Base-by-base conservation (phyloP, 441 rosid genomes). In the Adansonia gregorii region DNA sequence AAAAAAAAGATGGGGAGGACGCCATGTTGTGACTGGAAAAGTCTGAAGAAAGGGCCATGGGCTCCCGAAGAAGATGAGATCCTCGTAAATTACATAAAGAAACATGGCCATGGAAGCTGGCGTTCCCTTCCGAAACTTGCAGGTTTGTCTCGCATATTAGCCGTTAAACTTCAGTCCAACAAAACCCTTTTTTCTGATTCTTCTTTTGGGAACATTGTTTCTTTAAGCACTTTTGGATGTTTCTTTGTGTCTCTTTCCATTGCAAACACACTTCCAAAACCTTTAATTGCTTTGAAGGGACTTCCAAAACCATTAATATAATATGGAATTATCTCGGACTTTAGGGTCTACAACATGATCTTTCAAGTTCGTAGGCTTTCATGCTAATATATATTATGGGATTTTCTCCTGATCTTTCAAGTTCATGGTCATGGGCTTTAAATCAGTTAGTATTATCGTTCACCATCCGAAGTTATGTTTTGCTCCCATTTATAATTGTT, bases 31-130 rank as follows among this genome's bases (percentile, higher is more conserved):
- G 93, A 86, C 14, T 83, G 86, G 79, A 87, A 82, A 55, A 89
- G 89, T 24, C 67, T 91, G 83, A 91, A 89, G 88, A 91, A 87
- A 88, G 94, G 94, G 78, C 94, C 91, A 43, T 91, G 93, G 95
- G 82, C 87, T 4, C 83, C 95, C 61, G 93, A 89, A 72, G 95
- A 91, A 86, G 95, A 91, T 78, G 90, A 88, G 82, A 72, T 91
- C 83, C 88, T 89, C 20, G 79, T 89, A 22, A 80, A 88, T 15
- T 89, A 87, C 75, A 89, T 91, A 77, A 79, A 85, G 79, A 81
- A 78, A 60, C 86, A 89, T 77, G 87, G 89, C 80, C 93, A 91
- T 87, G 93, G 93, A 48, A 91, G 91, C 86, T 91, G 95, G 95
- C 88, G 93, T 72, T 84, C 92, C 60, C 90, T 91, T 55, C 93